These are phyloP conservation scores for Graphium sp. DNA, from an alignment of 2,329 filamentous ascomycete genomes.

Conservation along the genomic window DNA sequence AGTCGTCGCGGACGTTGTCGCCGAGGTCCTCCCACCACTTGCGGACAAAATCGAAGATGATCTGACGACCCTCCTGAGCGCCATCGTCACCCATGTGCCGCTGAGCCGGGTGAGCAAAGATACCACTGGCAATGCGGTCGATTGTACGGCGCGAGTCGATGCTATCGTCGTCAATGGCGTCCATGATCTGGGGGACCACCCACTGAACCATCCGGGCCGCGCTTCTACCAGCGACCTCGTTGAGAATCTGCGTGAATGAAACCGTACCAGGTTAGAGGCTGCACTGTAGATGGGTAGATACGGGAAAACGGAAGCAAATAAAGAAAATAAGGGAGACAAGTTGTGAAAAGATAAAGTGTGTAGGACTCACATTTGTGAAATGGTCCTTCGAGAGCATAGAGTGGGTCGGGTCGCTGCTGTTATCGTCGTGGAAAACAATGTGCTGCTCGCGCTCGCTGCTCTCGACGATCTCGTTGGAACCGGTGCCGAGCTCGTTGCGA, in stretches of 20 bases:
- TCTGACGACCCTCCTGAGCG: conserved; percentile 49
- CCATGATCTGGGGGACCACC: conserved; percentile 79
- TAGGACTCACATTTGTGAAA: conserved; percentile 57
- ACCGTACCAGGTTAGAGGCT: not conserved
- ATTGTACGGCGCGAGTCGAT: conserved; percentile 54
- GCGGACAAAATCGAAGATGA: conserved; percentile 68
- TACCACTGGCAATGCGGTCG: conserved; percentile 61
- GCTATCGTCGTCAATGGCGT: conserved; percentile 67
- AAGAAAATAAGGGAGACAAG: not conserved
- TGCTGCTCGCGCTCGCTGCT: conserved; percentile 73
- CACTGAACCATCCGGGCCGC: conserved; percentile 66
- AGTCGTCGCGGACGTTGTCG: conserved; percentile 43
- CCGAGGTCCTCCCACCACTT: conserved; percentile 65
- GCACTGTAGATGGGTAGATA: not conserved
- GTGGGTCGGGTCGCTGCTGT: conserved; percentile 69
- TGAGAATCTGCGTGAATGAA: conserved; percentile 39
- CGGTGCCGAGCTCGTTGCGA: conserved; percentile 71
- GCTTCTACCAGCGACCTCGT: conserved; percentile 72
- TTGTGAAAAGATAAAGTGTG: too few relatives aligned
- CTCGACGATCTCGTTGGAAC: conserved; percentile 73
- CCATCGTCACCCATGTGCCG: conserved; percentile 54
- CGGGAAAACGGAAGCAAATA: too few relatives aligned
- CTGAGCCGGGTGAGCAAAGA: conserved; percentile 79
- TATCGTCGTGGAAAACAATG: conserved; percentile 69
- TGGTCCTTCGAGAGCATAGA: conserved; percentile 95